These are phyloP conservation scores for Chrysoporthe deuterocubensis DNA, from an alignment of 2,329 filamentous ascomycete genomes.

Conservation along the genomic window DNA sequence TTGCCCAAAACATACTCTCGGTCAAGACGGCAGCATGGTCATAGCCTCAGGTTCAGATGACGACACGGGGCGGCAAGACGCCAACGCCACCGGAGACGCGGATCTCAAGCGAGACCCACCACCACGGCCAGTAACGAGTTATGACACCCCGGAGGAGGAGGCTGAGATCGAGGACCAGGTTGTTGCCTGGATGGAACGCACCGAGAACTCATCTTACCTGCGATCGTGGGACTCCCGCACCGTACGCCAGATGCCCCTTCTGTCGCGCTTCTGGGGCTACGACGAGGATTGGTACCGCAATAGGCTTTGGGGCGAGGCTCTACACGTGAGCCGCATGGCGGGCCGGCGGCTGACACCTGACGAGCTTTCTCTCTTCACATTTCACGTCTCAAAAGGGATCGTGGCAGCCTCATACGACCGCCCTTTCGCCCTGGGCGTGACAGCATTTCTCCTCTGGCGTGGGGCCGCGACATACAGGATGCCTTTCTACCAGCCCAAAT, in stretches of 20 bases:
- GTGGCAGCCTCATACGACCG: slow-evolving; percentile 21
- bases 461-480: slow-evolving; percentile 15
- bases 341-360: slow-evolving; percentile 13
- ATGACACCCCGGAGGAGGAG: slow-evolving; percentile 2
- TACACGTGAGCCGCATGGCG: background rate
- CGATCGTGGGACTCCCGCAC: slow-evolving; percentile 6
- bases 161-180: slow-evolving; percentile 2
- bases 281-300: slow-evolving; percentile 3
- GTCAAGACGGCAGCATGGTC: background rate
- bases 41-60: background rate
- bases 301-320: background rate
- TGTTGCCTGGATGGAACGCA: background rate
- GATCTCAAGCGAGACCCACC: slow-evolving; percentile 1
- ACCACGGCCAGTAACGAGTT: background rate
- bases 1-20: background rate
- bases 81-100: background rate
- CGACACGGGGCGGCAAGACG: background rate
- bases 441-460: slow-evolving; percentile 3
- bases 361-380: slow-evolving; percentile 6
- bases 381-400: slow-evolving; percentile 3
- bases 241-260: slow-evolving; percentile 8
- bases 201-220: background rate
- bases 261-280: slow-evolving; percentile 14
- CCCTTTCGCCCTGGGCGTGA: slow-evolving; percentile 8
- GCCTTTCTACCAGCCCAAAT: slow-evolving; percentile 20